Evolutionary conservation across 2,329 filamentous ascomycete genomes (phyloP).

Genomic region (Arthroderma sp.): DNA sequence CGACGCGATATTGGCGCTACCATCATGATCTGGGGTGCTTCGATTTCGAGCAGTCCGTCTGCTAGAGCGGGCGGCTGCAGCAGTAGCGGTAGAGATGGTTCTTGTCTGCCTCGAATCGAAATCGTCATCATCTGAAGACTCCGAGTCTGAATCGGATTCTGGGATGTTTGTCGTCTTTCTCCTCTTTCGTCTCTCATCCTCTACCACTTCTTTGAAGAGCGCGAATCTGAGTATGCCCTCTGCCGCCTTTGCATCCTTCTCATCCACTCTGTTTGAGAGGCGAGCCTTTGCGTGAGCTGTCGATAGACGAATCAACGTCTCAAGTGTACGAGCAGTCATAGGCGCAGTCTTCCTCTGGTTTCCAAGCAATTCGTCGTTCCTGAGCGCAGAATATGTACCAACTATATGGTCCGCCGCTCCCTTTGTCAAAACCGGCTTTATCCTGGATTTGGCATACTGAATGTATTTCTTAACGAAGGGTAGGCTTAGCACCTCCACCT

Average conservation of each 20-base stretch:
- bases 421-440: slow-evolving; percentile 82
- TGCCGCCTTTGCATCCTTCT: slow-evolving; percentile 74
- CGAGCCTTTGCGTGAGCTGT: slow-evolving; percentile 92
- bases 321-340: slow-evolving; percentile 90
- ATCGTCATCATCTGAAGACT: slow-evolving; percentile 26
- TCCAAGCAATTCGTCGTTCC: slow-evolving; percentile 90
- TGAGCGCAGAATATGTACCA: slow-evolving; percentile 75
- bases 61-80: slow-evolving; percentile 21
- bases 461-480: slow-evolving; percentile 99
- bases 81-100: slow-evolving; percentile 12
- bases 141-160: slow-evolving; percentile 45
- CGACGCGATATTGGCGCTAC: slow-evolving; percentile 11
- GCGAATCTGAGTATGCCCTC: slow-evolving; percentile 87
- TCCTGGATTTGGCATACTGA: slow-evolving; percentile 85
- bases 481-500: slow-evolving; percentile 81
- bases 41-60: slow-evolving; percentile 12
- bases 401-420: slow-evolving; percentile 86
- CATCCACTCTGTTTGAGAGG: slow-evolving; percentile 75
- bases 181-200: slow-evolving; percentile 66
- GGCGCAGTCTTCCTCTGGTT: slow-evolving; percentile 89
- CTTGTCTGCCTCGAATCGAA: slow-evolving; percentile 13
- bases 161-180: slow-evolving; percentile 58
- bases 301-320: slow-evolving; percentile 94
- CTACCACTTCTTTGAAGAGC: slow-evolving; percentile 88
- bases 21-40: slow-evolving; percentile 40